phyloP scores from a whole-genome alignment of 768 basidiomycete species.

The Mrakia hoshinonis region DNA sequence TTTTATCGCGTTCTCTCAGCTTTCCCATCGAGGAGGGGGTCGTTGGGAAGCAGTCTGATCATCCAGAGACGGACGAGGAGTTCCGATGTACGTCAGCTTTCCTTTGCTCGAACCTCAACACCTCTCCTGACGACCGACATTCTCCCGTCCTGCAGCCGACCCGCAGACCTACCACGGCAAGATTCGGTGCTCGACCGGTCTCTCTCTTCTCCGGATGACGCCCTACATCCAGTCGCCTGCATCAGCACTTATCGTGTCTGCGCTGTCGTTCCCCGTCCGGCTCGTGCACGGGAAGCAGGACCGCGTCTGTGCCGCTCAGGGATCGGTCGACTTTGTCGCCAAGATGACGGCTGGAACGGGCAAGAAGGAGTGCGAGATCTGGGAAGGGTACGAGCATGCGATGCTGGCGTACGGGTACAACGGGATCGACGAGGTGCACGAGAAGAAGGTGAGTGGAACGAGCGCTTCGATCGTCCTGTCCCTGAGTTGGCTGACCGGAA shows the following conservation, averaged over 20 bases:
- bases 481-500: background rate
- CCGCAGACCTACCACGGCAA: slow-evolving; percentile 41
- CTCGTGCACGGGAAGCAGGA: slow-evolving; percentile 41
- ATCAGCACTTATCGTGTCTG: slow-evolving; percentile 2
- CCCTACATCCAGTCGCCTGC: slow-evolving; percentile 29
- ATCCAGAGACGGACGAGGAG: slow-evolving; percentile 43
- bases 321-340: slow-evolving; percentile 38
- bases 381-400: slow-evolving; percentile 42
- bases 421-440: background rate
- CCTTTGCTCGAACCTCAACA: background rate
- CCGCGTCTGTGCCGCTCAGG: slow-evolving; percentile 39
- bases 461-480: background rate
- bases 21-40: slow-evolving; percentile 1
- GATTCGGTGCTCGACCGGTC: slow-evolving; percentile 41
- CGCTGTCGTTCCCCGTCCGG: slow-evolving; percentile 36
- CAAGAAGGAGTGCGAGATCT: slow-evolving; percentile 42
- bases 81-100: slow-evolving; percentile 38
- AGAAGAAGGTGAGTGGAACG: slow-evolving; percentile 11
- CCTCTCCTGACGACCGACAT: background rate
- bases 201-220: slow-evolving; percentile 39
- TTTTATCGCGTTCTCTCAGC: background rate
- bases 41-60: slow-evolving; percentile 41
- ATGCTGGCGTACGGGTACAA: slow-evolving; percentile 20
- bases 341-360: slow-evolving; percentile 30
- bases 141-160: slow-evolving; percentile 25